phyloP scores from a whole-genome alignment of 2,329 filamentous ascomycete genomes.

The Nannizziopsis barbatae region DNA sequence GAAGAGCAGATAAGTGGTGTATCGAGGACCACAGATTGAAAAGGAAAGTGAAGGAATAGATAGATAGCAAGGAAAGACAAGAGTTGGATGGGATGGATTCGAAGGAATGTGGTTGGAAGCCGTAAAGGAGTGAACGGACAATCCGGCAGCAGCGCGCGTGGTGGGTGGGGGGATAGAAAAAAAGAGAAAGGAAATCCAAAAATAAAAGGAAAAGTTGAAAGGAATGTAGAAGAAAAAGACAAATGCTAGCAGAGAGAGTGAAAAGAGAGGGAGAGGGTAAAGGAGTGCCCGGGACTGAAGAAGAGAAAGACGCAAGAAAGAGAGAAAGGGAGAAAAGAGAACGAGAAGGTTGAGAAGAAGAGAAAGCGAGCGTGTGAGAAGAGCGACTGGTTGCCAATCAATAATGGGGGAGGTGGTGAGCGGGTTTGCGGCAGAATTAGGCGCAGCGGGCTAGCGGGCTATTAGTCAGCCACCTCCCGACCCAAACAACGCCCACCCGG shows the following conservation, averaged over 20 bases:
- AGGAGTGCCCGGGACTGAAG: constrained; percentile 14
- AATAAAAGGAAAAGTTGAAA: constrained; percentile 15
- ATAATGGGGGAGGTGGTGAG: background rate
- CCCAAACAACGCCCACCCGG: too few species aligned
- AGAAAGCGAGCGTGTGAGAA: background rate
- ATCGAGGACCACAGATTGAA: background rate
- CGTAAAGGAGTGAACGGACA: constrained; percentile 44
- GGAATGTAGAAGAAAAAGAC: constrained; percentile 14
- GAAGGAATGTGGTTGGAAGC: constrained; percentile 26
- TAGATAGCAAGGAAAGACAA: background rate
- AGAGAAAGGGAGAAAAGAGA: background rate
- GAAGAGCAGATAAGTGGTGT: background rate
- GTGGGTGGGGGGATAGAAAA: constrained; percentile 15
- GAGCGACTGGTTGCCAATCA: background rate
- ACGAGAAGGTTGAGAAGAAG: background rate
- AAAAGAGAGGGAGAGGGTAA: constrained; percentile 11
- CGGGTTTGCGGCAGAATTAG: background rate
- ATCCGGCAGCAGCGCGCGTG: constrained; percentile 18
- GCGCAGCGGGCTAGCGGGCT: background rate
- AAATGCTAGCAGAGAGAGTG: constrained; percentile 13
- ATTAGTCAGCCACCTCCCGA: too few species aligned
- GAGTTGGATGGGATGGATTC: too few species aligned
- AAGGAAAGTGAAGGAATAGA: constrained; percentile 11
- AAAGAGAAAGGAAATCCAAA: constrained; percentile 21
- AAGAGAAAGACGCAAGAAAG: constrained; percentile 9